Conservation (phyloP, 2,329 filamentous ascomycete species). For the Trichoderma afroharzianum region DNA sequence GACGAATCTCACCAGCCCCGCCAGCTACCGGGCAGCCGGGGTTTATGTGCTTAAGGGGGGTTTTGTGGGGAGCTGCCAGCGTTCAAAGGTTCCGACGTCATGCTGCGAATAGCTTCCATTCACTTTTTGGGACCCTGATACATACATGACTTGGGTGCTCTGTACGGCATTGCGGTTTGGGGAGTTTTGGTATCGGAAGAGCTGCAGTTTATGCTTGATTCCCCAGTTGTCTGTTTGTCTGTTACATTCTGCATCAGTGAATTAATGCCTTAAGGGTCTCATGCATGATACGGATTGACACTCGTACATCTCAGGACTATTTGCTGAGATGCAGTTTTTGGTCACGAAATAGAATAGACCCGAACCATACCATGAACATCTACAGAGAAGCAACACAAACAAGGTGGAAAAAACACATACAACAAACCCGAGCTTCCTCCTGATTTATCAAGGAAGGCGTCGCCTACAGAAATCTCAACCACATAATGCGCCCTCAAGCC, state of each 20-base stretch:
- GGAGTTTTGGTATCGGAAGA: background rate
- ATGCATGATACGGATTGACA: background rate
- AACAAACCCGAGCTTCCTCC: background rate
- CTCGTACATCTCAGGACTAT: background rate
- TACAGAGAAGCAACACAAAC: background rate
- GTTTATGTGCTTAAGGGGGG: slow-evolving; percentile 11
- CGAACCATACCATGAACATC: background rate
- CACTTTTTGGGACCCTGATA: background rate
- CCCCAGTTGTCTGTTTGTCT: background rate
- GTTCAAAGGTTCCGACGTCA: slow-evolving; percentile 3
- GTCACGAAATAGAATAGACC: background rate
- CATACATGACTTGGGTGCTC: background rate
- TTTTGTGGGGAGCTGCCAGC: slow-evolving; percentile 1
- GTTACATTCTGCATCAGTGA: background rate
- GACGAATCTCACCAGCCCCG: slow-evolving; percentile 17
- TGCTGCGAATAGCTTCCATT: slow-evolving; percentile 16
- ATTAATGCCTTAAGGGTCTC: background rate
- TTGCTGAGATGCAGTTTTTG: background rate
- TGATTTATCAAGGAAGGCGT: background rate
- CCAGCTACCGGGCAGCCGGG: background rate
- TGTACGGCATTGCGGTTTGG: background rate
- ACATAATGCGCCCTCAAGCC: background rate
- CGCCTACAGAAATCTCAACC: background rate
- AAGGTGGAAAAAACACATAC: background rate
- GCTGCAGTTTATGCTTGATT: background rate